Base-by-base conservation (phyloP, 306 rosid genomes). In the Ammopiptanthus mongolicus region DNA sequence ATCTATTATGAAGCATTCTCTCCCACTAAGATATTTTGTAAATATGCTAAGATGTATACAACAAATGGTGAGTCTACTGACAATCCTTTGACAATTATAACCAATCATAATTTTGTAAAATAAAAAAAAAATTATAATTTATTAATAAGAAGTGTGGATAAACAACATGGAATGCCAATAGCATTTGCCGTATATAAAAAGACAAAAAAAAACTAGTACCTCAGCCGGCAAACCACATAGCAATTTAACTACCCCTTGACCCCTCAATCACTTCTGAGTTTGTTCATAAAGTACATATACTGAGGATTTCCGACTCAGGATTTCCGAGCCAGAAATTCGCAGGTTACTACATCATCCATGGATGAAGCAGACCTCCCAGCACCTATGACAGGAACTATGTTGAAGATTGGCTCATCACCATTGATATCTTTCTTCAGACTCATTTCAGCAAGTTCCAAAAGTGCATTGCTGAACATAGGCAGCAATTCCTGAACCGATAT, bases 381-480 rank as follows among this genome's bases (percentile, higher is more conserved):
- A 66, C 97, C 89, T 14, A 90, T 17, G 41, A 95, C 97, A 28
- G 97, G 97, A 84, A 91, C 87, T 73, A 91, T 84, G 91, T 88
- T 95, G 87, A 95, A 88, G 87, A 86, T 84, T 74, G 91, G 89
- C 46, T 86, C 91, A 42, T 84, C 80, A 1, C 82, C 83, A 60
- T 56, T 72, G 21, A 50, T 48, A 17, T 84, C 61, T 7, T 65
- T 82, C 74, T 33, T 84, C 68, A 23, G 84, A 68, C 83, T 76
- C 77, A 81, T 71, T 60, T 84, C 80, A 15, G 87, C 84, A 4
- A 89, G 85, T 80, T 91, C 96, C n/a, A 12, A 55, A 65, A 91
- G 80, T 70, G 90, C 88, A 46, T 79, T 84, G 75, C 77, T 70
- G 78, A 91, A 82, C 69, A 87, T 75, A 70, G 80, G 75, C 46